A percentile compares a stretch with the other conserved stretches of the same genome.
Conservation (phyloP, 768 basidiomycete genomes). For the Rhodotorula sphaerocarpa region DNA sequence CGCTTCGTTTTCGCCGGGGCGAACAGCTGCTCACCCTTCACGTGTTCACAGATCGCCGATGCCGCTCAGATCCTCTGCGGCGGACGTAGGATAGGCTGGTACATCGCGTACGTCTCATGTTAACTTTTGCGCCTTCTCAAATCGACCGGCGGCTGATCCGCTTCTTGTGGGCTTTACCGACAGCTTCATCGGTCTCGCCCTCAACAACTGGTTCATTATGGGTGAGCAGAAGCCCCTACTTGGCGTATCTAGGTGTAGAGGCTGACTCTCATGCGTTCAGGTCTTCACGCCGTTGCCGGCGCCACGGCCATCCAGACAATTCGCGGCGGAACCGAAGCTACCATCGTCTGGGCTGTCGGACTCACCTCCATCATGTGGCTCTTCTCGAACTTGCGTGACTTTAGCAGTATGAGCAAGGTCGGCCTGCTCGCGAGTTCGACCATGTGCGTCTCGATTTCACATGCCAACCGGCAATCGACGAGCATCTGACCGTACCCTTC, state of each 20-base stretch:
- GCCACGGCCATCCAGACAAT: conserved; percentile 45
- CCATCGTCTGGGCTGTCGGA: conserved; percentile 45
- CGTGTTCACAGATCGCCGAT: conserved; percentile 11
- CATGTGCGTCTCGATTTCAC: conserved; percentile 43
- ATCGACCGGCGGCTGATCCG: background rate
- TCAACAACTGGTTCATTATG: conserved; percentile 29
- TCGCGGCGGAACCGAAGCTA: conserved; percentile 45
- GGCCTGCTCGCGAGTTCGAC: conserved; percentile 47
- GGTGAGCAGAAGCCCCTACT: background rate
- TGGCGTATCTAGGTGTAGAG: too few species aligned
- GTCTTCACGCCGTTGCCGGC: conserved; percentile 48
- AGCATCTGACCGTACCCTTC: too few species aligned
- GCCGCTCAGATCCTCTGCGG: conserved; percentile 18
- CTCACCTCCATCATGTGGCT: conserved; percentile 22
- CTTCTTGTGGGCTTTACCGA: too few species aligned
- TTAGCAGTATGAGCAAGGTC: conserved; percentile 42
- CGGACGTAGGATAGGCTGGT: conserved; percentile 25
- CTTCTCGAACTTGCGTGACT: conserved; percentile 46
- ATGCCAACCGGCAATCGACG: too few species aligned
- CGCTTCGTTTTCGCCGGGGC: background rate
- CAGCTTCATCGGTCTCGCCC: conserved; percentile 29
- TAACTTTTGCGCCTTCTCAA: background rate
- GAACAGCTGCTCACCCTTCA: background rate
- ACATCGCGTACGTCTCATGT: conserved; percentile 5
- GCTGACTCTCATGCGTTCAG: too few species aligned